Base-by-base conservation (phyloP, 495 filamentous ascomycete genomes). In the Lentithecium fluviatile region DNA sequence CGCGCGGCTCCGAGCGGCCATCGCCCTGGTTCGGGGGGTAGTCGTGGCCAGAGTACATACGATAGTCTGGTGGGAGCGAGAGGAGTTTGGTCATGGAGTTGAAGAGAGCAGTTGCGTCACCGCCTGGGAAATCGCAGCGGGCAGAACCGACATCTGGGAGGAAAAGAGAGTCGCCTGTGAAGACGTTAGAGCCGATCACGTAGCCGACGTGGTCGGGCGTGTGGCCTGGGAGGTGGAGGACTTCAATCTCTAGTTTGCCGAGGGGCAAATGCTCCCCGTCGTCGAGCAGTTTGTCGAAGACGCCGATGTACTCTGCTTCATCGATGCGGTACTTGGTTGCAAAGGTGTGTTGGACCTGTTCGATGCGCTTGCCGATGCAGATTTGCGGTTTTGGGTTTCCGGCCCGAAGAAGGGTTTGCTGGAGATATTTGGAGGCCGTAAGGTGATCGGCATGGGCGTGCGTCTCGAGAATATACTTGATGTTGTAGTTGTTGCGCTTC, bases 131-230 rank as follows among this genome's bases (percentile, higher is more conserved):
- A 58, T 85, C 83, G 60, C 80, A 83, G n/a, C 83, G 74, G 2
- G 82, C 83, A 1, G 79, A 78, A 23, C 82, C 83, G 29, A 86
- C 71, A 56, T 85, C 83, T 5, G 74, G 68, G 60, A 84, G 75
- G 71, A 85, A 84, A 47, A 86, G 68, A 8, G 81, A 82, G 69
- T 85, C 83, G 13, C 83, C 83, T 38, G 75, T 77, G 68, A 85
- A 85, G 26, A 84, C 71, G 59, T 85, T 84, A 21, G 72, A 72
- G 51, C 81, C 83, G 56, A 85, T 77, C 29, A 72, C 53, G 63
- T 85, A 86, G 0, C 83, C 83, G 21, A 85, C 61, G 60, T 85
- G 83, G 56, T 86, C 83, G 0, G 81, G 81, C 1, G 82, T 86
- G 62, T 86, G 83, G 0, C 83, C 83, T 0, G 83, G 83, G 2